Evolutionary conservation across 192 early-diverging fungal genomes (phyloP).

Genomic region (Thamnidium elegans): DNA sequence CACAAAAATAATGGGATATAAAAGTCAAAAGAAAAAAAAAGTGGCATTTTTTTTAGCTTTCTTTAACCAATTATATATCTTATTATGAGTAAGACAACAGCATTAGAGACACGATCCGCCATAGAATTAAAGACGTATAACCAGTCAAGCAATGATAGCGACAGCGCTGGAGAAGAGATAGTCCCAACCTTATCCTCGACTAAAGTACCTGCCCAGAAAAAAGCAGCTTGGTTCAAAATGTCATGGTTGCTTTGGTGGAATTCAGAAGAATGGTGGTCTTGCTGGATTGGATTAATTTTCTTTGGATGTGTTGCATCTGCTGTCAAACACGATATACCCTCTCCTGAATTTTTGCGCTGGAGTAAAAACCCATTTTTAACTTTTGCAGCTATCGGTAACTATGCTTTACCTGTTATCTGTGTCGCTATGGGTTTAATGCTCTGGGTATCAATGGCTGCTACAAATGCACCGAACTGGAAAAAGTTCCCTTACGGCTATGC

Average conservation of each 20-base stretch:
- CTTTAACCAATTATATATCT: too few relatives aligned
- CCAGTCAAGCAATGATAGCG: too few relatives aligned
- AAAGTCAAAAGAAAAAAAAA: too few relatives aligned
- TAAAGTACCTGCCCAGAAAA: too few relatives aligned
- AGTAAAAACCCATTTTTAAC: slow-evolving; percentile 44
- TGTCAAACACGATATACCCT: slow-evolving; percentile 41
- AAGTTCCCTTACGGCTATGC: slow-evolving; percentile 41
- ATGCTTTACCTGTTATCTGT: slow-evolving; percentile 43
- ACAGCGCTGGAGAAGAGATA: too few relatives aligned
- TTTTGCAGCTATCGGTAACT: slow-evolving; percentile 33
- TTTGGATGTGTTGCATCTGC: slow-evolving; percentile 42
- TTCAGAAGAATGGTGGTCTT: slow-evolving; percentile 55
- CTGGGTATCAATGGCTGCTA: slow-evolving; percentile 40
- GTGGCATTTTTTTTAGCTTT: too few relatives aligned
- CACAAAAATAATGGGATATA: too few relatives aligned
- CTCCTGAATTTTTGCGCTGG: slow-evolving; percentile 44
- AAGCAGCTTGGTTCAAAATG: background rate
- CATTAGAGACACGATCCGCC: too few relatives aligned
- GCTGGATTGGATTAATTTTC: slow-evolving; percentile 54
- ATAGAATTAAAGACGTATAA: too few relatives aligned
- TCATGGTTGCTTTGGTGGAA: slow-evolving; percentile 53
- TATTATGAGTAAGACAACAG: too few relatives aligned
- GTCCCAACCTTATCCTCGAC: too few relatives aligned
- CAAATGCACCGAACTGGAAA: slow-evolving; percentile 32
- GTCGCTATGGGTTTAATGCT: slow-evolving; percentile 43